Evolutionary conservation across 2,329 filamentous ascomycete genomes (phyloP), one percentile per base, ranked within the genome.

Genomic region (Metarhizium humberi): DNA sequence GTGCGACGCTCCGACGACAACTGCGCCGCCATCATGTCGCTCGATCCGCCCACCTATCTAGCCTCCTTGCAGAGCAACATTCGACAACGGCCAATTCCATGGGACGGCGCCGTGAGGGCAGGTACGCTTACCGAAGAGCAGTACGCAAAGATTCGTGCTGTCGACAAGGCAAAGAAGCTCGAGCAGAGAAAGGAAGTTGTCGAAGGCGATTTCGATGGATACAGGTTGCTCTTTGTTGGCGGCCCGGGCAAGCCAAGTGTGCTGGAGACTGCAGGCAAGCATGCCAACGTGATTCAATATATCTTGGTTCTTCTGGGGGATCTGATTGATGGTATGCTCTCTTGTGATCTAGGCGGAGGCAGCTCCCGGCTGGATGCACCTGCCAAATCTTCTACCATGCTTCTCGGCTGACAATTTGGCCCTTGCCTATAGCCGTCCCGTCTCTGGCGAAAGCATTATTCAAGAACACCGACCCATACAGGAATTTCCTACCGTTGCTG

Each of bases 51-150:
- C 57, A 88, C 89, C 57, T 96, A 96, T 73, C 84, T 84, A 56
- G 75, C 76, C 69, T 92, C 90, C 63, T 81, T 96, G 63, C 92
- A 96, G 78, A 95, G 90, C 82, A 97, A 97, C 79, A 96, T 97
- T 71, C 90, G 94, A 69, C 88, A 90, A 68, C 85, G 94, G 63
- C 92, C 92, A 61, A 96, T 99, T 74, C 92, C 92, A 56, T 99
- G 94, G 94, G 92, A 97, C 73, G 92, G 92, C 66, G 92, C 92
- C 66, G 90, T 95, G 62, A 85, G 94, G 71, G 90, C 90, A 64
- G 90, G 92, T 71, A 94, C 90, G 67, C 88, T 99, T 73, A 95
- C 89, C 56, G 92, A 97, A 63, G 86, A 88, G 63, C 92, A 99
- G 73, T 83, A 96, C 64, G 89, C 88, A 77, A 92, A 92, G 80